phyloP scores from a whole-genome alignment of 768 basidiomycete genomes.

The Naematelia encephala region DNA sequence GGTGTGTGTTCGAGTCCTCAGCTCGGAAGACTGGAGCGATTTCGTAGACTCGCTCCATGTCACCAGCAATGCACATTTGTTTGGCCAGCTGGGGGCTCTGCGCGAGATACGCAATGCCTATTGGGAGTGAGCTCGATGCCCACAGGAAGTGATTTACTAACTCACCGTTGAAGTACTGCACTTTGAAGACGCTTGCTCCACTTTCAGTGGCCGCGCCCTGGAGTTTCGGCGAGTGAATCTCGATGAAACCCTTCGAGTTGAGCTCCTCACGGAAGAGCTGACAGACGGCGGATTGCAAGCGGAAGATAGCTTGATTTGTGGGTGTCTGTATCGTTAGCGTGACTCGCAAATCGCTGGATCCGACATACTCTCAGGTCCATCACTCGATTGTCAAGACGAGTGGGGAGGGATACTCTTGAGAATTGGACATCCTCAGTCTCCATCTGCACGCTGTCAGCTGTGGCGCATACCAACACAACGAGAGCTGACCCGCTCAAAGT shows the following conservation, averaged over 20 bases:
- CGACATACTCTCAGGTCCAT: conserved; percentile 80
- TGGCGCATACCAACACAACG: background rate
- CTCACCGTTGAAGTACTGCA: conserved; percentile 91
- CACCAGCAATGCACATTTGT: conserved; percentile 98
- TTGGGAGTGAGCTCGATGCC: background rate
- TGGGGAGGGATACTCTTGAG: conserved; percentile 79
- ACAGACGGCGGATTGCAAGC: conserved; percentile 80
- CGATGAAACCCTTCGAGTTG: conserved; percentile 70
- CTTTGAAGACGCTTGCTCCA: conserved; percentile 96
- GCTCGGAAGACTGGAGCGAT: conserved; percentile 96
- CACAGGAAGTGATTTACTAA: no score
- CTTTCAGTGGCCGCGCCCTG: conserved; percentile 96
- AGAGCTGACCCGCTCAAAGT: conserved; percentile 59
- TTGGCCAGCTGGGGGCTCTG: conserved; percentile 97
- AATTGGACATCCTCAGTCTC: conserved; percentile 52
- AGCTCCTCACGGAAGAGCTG: conserved; percentile 82
- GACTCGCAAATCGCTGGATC: background rate
- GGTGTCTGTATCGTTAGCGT: conserved; percentile 61
- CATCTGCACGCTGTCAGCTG: conserved; percentile 31
- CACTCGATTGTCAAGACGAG: conserved; percentile 88
- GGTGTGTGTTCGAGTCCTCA: conserved; percentile 93
- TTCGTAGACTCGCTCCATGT: conserved; percentile 97
- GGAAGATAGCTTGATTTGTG: conserved; percentile 95
- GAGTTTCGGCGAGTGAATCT: conserved; percentile 96
- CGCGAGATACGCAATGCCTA: conserved; percentile 85